A percentile compares a stretch with the other conserved stretches of the same genome.
These are phyloP conservation scores for Colletotrichum sp. DNA, from an alignment of 2,329 filamentous ascomycete genomes.

Conservation along the genomic window DNA sequence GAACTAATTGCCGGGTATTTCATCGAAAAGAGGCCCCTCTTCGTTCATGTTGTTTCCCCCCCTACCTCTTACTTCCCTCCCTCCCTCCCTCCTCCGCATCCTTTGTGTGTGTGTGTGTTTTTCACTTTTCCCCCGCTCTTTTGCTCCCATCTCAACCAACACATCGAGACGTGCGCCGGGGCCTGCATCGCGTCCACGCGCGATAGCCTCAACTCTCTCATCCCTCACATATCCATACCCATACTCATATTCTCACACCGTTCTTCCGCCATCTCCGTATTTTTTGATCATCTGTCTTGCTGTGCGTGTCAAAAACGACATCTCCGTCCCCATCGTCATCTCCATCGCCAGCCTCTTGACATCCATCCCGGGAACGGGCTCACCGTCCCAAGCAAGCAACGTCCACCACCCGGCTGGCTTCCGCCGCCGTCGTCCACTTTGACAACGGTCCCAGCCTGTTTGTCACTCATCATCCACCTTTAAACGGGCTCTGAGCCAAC, in stretches of 20 bases:
- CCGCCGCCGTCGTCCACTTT: constrained; percentile 11
- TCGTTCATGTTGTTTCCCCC: neutral
- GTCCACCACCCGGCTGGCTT: neutral
- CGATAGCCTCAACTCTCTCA: neutral
- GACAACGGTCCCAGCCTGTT: neutral
- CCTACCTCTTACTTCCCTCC: neutral
- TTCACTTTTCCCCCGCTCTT: constrained; percentile 6
- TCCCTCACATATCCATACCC: neutral
- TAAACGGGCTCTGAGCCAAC: neutral
- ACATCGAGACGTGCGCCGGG: neutral
- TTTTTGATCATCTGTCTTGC: neutral
- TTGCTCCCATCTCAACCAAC: constrained; percentile 11
- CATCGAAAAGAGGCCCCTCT: neutral
- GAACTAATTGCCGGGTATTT: neutral
- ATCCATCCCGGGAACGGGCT: neutral
- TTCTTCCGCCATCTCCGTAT: neutral
- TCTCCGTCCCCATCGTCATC: neutral
- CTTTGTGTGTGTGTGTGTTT: neutral
- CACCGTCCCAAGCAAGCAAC: neutral
- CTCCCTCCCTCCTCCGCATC: neutral
- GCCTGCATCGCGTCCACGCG: neutral
- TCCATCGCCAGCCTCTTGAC: neutral
- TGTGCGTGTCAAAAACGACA: neutral
- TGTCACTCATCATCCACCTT: neutral
- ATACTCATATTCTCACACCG: neutral